Evolutionary conservation across 257 asterid species (phyloP), one percentile per base, ranked within the genome.

Genomic region (Plantago elongata): DNA sequence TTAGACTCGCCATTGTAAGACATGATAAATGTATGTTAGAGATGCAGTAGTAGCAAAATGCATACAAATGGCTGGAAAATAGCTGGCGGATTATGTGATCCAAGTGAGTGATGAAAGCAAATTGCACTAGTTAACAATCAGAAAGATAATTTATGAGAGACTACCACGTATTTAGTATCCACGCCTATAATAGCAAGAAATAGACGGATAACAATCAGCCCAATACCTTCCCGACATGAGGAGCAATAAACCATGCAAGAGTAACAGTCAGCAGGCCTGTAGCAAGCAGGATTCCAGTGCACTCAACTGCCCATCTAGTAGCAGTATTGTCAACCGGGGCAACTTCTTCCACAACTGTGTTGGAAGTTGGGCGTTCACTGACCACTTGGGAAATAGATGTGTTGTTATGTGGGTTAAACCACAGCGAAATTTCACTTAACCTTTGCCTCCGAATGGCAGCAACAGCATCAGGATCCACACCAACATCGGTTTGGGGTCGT

Each of bases 401-500:
- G 74, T 65, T 77, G 74, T 69, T 79, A 77, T 80, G 85, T 27
- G 95, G 97, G 70, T 79, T 85, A 71, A 87, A 90, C 97, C 97
- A 90, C 74, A 82, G 64, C 1, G 95, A 74, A 63, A 90, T 85
- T 81, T 87, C 97, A 72, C 90, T 85, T 63, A 90, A 72, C 81
- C 97, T 78, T 70, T 84, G 97, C 75, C 96, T 82, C 60, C 90
- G 82, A 72, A 90, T 87, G 34, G 97, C 97, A 62, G 96, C 95
- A 70, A 90, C 68, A 66, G 97, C 97, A 81, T 87, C 97, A 57
- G 97, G 96, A 77, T 90, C 97, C 45, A 87, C 96, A 42, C 82
- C 83, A 17, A 63, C 62, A 73, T 73, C 62, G 51, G 72, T 67
- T 61, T 51, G 85, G 58, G 57, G 45, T 44, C 72, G 83, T 63